These are phyloP conservation scores for Cytospora leucostoma DNA, from an alignment of 2,329 filamentous ascomycete species.

Conservation along the genomic window DNA sequence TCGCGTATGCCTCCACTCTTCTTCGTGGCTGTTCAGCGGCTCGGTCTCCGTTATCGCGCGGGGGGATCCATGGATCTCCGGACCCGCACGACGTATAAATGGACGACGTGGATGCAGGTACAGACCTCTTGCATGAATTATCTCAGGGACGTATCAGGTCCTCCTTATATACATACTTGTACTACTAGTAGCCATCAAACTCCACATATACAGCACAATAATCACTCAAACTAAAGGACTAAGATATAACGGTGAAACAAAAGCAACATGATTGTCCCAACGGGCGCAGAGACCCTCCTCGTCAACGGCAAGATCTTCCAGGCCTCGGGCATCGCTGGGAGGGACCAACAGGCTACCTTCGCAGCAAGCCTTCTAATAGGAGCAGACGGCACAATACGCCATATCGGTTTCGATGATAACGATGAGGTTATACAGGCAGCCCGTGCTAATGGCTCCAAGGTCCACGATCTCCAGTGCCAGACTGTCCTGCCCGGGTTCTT, in stretches of 20 bases:
- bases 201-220: too few relatives aligned
- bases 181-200: background rate
- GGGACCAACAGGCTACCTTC: constrained; percentile 37
- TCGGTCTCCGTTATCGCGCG: constrained; percentile 25
- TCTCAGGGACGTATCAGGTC: background rate
- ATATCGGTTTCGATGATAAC: constrained; percentile 39
- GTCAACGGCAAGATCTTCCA: constrained; percentile 51
- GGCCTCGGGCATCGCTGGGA: constrained; percentile 31
- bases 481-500: constrained; percentile 57
- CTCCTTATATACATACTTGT: background rate
- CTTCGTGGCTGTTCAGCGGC: background rate
- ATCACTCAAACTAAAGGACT: background rate
- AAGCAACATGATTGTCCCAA: background rate
- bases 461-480: constrained; percentile 41
- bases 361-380: constrained; percentile 42
- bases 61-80: background rate
- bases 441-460: constrained; percentile 30
- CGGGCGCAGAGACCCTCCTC: constrained; percentile 40
- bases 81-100: background rate
- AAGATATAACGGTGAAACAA: background rate
- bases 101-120: background rate
- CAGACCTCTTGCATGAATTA: background rate
- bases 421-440: constrained; percentile 33
- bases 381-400: constrained; percentile 37
- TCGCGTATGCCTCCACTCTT: background rate